Conservation (phyloP, 2,329 filamentous ascomycete species). For the Epichloe sp. region DNA sequence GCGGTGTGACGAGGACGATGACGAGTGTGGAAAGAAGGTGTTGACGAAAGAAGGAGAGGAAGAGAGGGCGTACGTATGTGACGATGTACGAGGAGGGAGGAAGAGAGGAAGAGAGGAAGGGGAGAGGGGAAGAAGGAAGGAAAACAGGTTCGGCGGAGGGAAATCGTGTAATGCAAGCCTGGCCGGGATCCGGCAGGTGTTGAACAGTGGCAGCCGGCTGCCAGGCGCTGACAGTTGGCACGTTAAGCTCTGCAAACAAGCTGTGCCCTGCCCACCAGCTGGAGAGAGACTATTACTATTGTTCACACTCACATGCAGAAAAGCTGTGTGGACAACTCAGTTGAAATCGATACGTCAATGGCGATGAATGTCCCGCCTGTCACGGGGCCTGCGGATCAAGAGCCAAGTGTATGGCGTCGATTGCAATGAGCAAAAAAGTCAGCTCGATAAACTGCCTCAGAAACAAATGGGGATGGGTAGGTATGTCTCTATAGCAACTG, state of each 20-base stretch:
- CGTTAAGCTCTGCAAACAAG: not conserved
- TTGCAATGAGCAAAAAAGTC: too few relatives aligned
- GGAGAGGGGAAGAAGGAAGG: constrained; percentile 7
- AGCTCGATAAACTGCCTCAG: not conserved
- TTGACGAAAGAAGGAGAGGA: not conserved
- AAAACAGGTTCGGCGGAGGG: constrained; percentile 3
- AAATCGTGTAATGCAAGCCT: not conserved
- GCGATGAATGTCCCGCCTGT: too few relatives aligned
- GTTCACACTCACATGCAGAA: too few relatives aligned
- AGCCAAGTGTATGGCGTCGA: too few relatives aligned
- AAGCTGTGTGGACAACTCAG: too few relatives aligned
- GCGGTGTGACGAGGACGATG: not conserved
- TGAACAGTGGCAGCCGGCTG: not conserved
- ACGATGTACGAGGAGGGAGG: not conserved
- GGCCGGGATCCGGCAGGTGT: not conserved
- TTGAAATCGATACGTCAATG: too few relatives aligned
- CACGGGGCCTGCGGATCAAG: too few relatives aligned
- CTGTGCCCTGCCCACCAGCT: too few relatives aligned
- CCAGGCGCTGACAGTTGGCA: not conserved
- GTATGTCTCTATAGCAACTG: too few relatives aligned
- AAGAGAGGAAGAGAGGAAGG: constrained; percentile 2
- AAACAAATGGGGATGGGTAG: not conserved
- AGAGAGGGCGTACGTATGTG: too few relatives aligned
- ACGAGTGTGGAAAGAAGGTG: not conserved
- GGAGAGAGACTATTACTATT: too few relatives aligned